Percentiles rank a stretch among this genome's conserved stretches.
Conservation (phyloP, 768 basidiomycete genomes). For the Suillus spraguei region DNA sequence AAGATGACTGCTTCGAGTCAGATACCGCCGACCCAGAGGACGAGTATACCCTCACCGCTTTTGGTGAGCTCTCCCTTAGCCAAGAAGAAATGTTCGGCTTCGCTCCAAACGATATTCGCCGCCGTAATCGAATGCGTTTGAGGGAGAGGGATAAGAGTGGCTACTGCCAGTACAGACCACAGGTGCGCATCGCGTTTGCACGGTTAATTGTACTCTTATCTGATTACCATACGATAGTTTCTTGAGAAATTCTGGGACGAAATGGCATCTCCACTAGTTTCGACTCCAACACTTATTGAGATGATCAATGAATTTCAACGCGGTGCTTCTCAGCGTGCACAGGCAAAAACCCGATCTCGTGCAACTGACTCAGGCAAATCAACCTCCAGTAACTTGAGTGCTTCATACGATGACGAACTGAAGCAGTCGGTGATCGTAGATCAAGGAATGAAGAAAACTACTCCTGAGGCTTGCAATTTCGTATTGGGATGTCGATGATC, state of each 20-base stretch:
- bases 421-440: neutral
- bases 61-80: constrained; percentile 48
- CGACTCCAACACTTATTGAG: neutral
- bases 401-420: neutral
- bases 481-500: constrained; percentile 26
- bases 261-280: neutral
- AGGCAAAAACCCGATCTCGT: neutral
- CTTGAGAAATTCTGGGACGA: neutral
- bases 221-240: neutral
- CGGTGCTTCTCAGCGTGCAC: neutral
- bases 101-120: neutral
- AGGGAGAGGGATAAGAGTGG: constrained; percentile 15
- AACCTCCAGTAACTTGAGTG: neutral
- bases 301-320: neutral
- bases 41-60: constrained; percentile 44
- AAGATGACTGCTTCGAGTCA: neutral
- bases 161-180: neutral
- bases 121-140: constrained; percentile 24
- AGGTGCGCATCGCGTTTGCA: neutral
- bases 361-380: neutral
- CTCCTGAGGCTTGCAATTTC: constrained; percentile 23
- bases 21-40: constrained; percentile 27
- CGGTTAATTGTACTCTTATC: neutral
- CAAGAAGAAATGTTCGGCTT: constrained; percentile 37
- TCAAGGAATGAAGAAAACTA: constrained; percentile 26